Evolutionary conservation across 495 filamentous ascomycete species (phyloP).

Genomic region (Penicilliopsis zonata): DNA sequence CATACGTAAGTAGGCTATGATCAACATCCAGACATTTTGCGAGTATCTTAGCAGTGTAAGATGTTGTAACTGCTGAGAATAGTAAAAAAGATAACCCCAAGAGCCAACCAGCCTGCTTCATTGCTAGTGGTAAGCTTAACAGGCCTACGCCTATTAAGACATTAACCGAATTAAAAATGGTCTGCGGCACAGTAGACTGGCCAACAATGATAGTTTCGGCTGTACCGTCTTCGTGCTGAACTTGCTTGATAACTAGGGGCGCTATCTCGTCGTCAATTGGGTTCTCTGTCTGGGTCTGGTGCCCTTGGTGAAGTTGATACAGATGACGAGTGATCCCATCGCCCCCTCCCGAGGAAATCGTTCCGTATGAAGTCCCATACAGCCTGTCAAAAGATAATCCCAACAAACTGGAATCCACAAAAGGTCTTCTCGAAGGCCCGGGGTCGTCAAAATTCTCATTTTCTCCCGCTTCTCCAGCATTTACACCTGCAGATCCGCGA

Average conservation of each 20-base stretch:
- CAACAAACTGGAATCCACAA: constrained; percentile 13
- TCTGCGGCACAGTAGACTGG: constrained; percentile 89
- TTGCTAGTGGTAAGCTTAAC: constrained; percentile 75
- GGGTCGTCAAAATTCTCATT: constrained; percentile 6
- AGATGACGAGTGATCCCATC: constrained; percentile 60
- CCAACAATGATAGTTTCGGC: constrained; percentile 73
- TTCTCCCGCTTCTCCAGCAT: constrained; percentile 11
- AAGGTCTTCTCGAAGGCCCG: constrained; percentile 9
- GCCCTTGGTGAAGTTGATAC: constrained; percentile 57
- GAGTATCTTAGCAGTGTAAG: constrained; percentile 77
- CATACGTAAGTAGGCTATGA: constrained; percentile 71
- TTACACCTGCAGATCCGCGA: constrained; percentile 14
- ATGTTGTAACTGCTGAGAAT: constrained; percentile 61
- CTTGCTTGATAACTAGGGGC: constrained; percentile 72
- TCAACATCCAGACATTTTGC: constrained; percentile 85
- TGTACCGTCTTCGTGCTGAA: constrained; percentile 77
- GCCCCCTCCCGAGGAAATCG: constrained; percentile 54
- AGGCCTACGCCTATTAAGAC: constrained; percentile 87
- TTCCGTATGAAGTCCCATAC: constrained; percentile 69
- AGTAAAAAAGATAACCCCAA: constrained; percentile 66
- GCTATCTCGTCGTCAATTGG: constrained; percentile 54
- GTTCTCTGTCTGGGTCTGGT: constrained; percentile 39
- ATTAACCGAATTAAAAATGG: constrained; percentile 93
- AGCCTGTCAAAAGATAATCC: constrained; percentile 53
- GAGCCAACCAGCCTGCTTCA: constrained; percentile 88